Base-by-base conservation (phyloP, 148 eudicot species). In the Nepenthes gracilis region DNA sequence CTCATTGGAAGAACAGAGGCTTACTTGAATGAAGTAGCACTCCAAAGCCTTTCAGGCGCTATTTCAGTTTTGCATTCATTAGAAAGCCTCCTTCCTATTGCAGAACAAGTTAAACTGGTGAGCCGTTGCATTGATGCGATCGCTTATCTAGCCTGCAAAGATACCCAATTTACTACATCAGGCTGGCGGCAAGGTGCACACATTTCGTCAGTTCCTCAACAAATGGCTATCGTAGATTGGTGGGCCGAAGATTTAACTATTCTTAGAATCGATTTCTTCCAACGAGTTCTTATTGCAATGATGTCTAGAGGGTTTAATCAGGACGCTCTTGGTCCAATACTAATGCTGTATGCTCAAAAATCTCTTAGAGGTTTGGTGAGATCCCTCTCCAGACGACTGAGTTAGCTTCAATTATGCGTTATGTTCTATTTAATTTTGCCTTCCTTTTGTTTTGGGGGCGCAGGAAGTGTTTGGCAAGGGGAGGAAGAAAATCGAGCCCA, bases 341-440 rank as follows among this genome's bases (percentile, higher is more conserved):
- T 93, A 59, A 86, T 81, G 90, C 80, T 93, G 7, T 93, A 93
- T 66, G 95, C 90, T 12, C 89, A 93, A 59, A 89, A 86, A 71
- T 77, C 85, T 67, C 87, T 93, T 61, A 80, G 87, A 70, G 89
- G 91, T 74, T 80, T 88, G 98, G 96, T 88, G 77, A 85, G 88
- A 71, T 67, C 69, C 75, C 57, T 54, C 59, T 62, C 83, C 66
- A 35, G 6, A 12, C 35, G 43, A 12, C 15, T 58, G 13, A 58
- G 1, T 14, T 23, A 23, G 12, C 36, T 6, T 15, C 10, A 15
- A 14, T 55, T 9, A 23, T 43, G 35, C 50, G 2, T 14, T 2
- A 38, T 35, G 35, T 23, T 62, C 12, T 51, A 12, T 38, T 54
- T 5, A 47, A 12, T 34, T 59, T 23, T 37, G 5, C 47, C 43